Base-by-base conservation (phyloP, 129 eudicot species). In the Heracleum sosnowskyi region DNA sequence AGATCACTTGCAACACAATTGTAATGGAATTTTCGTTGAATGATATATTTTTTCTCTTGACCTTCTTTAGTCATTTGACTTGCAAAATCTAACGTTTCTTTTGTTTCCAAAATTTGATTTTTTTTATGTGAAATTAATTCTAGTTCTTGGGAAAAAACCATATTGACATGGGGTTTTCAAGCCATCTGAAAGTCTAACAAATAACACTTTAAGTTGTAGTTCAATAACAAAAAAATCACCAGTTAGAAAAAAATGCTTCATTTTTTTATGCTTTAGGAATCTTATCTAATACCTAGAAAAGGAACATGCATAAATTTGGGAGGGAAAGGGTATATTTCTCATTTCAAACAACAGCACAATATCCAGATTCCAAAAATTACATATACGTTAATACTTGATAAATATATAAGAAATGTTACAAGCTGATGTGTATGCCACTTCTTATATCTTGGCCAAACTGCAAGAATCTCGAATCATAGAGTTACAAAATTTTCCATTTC, bases 401-500 rank as follows among this genome's bases (percentile, higher is more conserved):
- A 5, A 26, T n/a, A 60, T 60, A n/a, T 60, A 24, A 60, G 68
- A 60, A 26, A 51, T 17, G 10, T 10, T 24, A 29, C 64, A 55
- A 55, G 64, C 62, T 53, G 28, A 26, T 60, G 68, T 11, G 16
- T 11, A 11, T 60, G 68, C 16, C 68, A 60, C 34, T 26, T 9
- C 68, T 10, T 60, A 10, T 24, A 57, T 57, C 31, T 24, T 57
- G 68, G 34, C 68, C 33, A n/a, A 53, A 57, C 17, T 60, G 33
- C 33, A 60, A 60, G 33, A 60, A 3, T 60, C 68, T 60, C 26
- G 57, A 77, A 45, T 31, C 49, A 42, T 1, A 20, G 18, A 74
- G 80, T 74, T 87, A 93, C 79, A 88, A 39, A 73, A 95, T 88
- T 77, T 81, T 88, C 91, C 90, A 88, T 81, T 90, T 95, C 42